A percentile compares a stretch with the other conserved stretches of the same genome.
Conservation (phyloP, 2,329 filamentous ascomycete species). For the Colletotrichum sidae region DNA sequence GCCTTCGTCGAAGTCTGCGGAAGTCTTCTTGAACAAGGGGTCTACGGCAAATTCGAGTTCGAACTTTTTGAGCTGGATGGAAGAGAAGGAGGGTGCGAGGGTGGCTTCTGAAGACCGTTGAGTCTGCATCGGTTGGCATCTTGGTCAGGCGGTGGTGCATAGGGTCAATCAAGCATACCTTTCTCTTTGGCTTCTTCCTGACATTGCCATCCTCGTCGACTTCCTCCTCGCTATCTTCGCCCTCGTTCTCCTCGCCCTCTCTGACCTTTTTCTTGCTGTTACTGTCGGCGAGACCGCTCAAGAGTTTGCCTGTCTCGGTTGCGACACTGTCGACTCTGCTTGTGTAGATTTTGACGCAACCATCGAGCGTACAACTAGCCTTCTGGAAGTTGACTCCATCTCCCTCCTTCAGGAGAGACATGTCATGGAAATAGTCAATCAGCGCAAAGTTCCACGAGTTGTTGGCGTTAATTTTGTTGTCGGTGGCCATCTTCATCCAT, state of each 20-base stretch:
- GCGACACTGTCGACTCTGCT: conserved; percentile 98
- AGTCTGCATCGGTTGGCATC: conserved; percentile 52
- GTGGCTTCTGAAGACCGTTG: conserved; percentile 93
- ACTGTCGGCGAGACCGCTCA: conserved; percentile 93
- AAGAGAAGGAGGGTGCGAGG: conserved; percentile 86
- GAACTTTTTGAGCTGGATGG: conserved; percentile 95
- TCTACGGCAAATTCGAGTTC: conserved; percentile 97
- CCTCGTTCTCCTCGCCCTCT: conserved; percentile 73
- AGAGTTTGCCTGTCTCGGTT: conserved; percentile 93
- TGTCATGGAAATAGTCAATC: conserved; percentile 99
- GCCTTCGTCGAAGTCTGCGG: conserved; percentile 97
- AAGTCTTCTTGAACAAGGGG: conserved; percentile 98
- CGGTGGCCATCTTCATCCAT: conserved; percentile 99
- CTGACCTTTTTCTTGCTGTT: conserved; percentile 79
- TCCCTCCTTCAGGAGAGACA: conserved; percentile 95
- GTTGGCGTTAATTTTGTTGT: conserved; percentile 98
- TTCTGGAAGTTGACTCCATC: conserved; percentile 99
- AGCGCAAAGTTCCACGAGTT: conserved; percentile 99
- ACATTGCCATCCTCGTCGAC: conserved; percentile 71
- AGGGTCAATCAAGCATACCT: conserved; percentile 61
- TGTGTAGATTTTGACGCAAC: conserved; percentile 99
- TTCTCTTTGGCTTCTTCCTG: conserved; percentile 77
- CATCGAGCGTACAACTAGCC: conserved; percentile 95
- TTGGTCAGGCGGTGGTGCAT: neutral
- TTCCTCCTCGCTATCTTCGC: conserved; percentile 74